Conservation (phyloP, 73 alveolate species). For the Tetrahymena malaccensis region DNA sequence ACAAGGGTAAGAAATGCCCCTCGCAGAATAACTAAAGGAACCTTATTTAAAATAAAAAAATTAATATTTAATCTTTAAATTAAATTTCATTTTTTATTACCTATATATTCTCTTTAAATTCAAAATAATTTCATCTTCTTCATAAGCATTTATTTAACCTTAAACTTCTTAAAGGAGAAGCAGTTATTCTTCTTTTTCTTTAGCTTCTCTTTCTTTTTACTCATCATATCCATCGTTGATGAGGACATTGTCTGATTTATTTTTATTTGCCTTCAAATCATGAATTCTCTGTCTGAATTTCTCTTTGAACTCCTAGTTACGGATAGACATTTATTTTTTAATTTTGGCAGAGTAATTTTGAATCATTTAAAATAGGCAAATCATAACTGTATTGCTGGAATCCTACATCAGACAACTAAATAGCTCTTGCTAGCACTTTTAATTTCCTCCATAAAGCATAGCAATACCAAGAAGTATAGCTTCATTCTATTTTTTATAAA, state of each 20-base stretch:
- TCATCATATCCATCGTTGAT: neutral
- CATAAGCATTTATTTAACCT: neutral
- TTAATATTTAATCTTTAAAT: too few species aligned
- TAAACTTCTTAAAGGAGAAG: neutral
- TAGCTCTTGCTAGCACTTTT: neutral
- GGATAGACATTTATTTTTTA: neutral
- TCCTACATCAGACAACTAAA: neutral
- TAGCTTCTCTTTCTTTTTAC: neutral
- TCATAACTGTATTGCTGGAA: neutral
- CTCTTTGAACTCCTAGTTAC: neutral
- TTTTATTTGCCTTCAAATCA: neutral
- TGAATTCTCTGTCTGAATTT: neutral
- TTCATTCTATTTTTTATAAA: neutral
- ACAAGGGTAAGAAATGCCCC: neutral
- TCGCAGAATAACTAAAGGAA: neutral
- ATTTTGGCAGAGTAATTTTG: neutral
- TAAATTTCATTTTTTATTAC: neutral
- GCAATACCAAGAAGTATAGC: neutral
- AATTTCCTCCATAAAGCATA: neutral
- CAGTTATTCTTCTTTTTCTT: neutral
- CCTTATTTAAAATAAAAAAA: neutral
- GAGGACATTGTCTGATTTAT: neutral
- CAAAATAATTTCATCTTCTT: neutral
- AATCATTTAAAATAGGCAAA: neutral
- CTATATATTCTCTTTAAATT: neutral